phyloP scores from a whole-genome alignment of 2,329 filamentous ascomycete genomes.

The Aspergillus japonicus region DNA sequence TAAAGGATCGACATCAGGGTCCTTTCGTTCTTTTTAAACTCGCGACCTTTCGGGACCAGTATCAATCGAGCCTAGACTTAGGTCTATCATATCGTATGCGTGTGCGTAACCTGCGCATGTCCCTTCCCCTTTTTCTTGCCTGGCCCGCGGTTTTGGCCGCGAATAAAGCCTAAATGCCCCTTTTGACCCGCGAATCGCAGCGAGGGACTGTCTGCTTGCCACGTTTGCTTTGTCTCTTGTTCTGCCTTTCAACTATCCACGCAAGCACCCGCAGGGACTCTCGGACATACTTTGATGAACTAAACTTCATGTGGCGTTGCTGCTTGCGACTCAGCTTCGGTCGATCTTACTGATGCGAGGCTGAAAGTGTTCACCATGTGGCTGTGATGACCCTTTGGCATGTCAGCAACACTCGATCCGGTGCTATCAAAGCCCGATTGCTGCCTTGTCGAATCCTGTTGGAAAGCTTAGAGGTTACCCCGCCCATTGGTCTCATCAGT shows the following conservation, averaged over 20 bases:
- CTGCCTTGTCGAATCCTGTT: neutral
- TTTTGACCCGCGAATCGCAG: conserved; percentile 1
- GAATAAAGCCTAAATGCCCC: neutral
- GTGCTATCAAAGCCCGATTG: neutral
- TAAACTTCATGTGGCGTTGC: neutral
- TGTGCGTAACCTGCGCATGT: neutral
- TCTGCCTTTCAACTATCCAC: neutral
- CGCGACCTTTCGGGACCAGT: neutral
- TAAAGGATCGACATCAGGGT: conserved; percentile 17
- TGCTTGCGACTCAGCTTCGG: neutral
- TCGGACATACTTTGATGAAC: neutral
- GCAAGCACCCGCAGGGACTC: neutral
- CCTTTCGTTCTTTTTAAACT: neutral
- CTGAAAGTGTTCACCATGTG: neutral
- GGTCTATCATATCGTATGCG: conserved; percentile 3
- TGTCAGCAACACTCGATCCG: neutral
- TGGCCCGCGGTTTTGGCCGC: neutral
- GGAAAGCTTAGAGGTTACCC: conserved; percentile 16
- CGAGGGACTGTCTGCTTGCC: conserved; percentile 1
- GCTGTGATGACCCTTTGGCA: neutral
- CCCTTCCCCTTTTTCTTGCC: neutral
- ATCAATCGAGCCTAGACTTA: conserved; percentile 9
- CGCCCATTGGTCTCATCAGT: conserved; percentile 11
- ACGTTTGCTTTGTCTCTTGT: neutral
- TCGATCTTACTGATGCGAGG: neutral